These are phyloP conservation scores for Amphibolis antarctica DNA, from an alignment of 106 monocot genomes.

Conservation along the genomic window DNA sequence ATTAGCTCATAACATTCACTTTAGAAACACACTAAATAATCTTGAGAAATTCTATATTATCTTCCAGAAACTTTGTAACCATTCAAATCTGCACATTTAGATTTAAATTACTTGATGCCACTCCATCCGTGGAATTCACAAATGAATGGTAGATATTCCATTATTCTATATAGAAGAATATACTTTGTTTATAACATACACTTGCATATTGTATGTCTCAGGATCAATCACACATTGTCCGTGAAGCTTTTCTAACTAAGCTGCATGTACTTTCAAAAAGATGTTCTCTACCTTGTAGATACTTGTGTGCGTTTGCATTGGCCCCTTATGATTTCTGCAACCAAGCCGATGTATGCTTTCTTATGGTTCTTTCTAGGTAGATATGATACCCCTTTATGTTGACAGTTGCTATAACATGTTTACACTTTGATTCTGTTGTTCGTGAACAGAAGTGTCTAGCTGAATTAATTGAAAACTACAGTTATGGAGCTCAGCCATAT, in stretches of 20 bases:
- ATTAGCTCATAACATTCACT: too few relatives aligned
- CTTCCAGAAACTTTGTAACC: too few relatives aligned
- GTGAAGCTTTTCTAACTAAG: conserved; percentile 50
- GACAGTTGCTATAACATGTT: neutral
- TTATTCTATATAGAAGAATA: too few relatives aligned
- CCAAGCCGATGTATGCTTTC: conserved; percentile 44
- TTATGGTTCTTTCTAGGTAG: neutral
- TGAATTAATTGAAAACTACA: conserved; percentile 41
- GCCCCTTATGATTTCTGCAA: conserved; percentile 38
- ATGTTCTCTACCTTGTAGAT: conserved; percentile 44
- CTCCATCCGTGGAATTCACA: too few relatives aligned
- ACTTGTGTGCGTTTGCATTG: conserved; percentile 70
- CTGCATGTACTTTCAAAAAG: conserved; percentile 43
- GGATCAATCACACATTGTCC: conserved; percentile 53
- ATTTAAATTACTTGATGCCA: too few relatives aligned
- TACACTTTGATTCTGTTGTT: neutral
- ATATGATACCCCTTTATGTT: neutral
- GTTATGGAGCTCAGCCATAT: conserved; percentile 5
- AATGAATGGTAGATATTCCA: too few relatives aligned
- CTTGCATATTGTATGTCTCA: conserved; percentile 8
- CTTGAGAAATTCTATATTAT: too few relatives aligned
- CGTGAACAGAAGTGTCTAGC: conserved; percentile 39
- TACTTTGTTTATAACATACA: neutral
- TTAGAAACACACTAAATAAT: too few relatives aligned
- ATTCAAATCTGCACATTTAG: too few relatives aligned